Percentiles rank a stretch among this genome's conserved stretches.
phyloP scores from a whole-genome alignment of 306 rosid genomes.

The Cercis canadensis region DNA sequence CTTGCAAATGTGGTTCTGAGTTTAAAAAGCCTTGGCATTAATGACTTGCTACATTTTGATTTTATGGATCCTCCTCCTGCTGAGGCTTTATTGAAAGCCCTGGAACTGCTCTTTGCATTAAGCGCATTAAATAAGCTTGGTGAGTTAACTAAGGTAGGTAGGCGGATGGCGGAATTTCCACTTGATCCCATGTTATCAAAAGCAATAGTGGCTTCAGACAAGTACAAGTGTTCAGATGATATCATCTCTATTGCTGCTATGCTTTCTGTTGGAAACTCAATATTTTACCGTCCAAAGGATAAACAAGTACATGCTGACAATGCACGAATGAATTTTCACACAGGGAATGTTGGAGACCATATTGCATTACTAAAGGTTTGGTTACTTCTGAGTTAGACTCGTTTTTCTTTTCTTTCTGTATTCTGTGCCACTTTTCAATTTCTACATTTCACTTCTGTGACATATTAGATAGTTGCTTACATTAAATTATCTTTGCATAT shows the following conservation, averaged over 20 bases:
- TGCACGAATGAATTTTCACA: slow-evolving; percentile 88
- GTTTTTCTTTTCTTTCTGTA: slow-evolving; percentile 18
- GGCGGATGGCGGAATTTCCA: slow-evolving; percentile 97
- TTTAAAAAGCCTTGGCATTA: slow-evolving; percentile 90
- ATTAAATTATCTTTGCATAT: too few species aligned
- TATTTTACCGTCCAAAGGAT: slow-evolving; percentile 97
- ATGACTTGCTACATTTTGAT: slow-evolving; percentile 80
- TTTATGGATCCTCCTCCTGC: slow-evolving; percentile 99
- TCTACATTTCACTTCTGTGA: too few species aligned
- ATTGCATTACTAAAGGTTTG: slow-evolving; percentile 82
- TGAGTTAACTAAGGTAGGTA: slow-evolving; percentile 87
- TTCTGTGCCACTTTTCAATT: slow-evolving; percentile 3
- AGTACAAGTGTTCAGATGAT: slow-evolving; percentile 85
- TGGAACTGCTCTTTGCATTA: slow-evolving; percentile 86
- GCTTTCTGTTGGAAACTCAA: slow-evolving; percentile 93
- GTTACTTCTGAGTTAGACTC: slow-evolving; percentile 5
- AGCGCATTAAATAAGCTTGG: slow-evolving; percentile 88
- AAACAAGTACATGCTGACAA: slow-evolving; percentile 98
- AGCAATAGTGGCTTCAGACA: slow-evolving; percentile 93
- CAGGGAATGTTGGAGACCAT: slow-evolving; percentile 95
- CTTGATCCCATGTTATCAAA: slow-evolving; percentile 95
- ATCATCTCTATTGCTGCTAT: slow-evolving; percentile 86
- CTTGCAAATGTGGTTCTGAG: slow-evolving; percentile 89
- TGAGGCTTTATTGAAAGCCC: slow-evolving; percentile 87
- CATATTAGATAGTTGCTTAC: too few species aligned